phyloP scores from a whole-genome alignment of 345 rosid genomes.

The Pistacia vera region DNA sequence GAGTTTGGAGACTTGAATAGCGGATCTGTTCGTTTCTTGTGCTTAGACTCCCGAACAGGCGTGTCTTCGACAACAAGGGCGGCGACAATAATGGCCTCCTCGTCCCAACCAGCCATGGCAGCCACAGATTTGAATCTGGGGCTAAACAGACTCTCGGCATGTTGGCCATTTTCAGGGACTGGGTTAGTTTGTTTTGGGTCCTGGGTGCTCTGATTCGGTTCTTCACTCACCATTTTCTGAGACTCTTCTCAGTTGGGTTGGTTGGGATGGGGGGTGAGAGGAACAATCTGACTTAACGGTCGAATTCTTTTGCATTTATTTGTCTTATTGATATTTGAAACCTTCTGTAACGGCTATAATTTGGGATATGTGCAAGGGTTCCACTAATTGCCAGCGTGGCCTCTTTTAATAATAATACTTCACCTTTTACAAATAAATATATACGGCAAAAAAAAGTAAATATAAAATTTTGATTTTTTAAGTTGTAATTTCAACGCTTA shows the following conservation, averaged over 20 bases:
- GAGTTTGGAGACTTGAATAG: constrained; percentile 68
- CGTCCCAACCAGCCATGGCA: constrained; percentile 99
- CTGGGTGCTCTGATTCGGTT: constrained; percentile 27
- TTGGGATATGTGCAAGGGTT: neutral
- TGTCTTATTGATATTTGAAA: neutral
- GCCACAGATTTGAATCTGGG: constrained; percentile 88
- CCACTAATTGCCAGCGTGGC: neutral
- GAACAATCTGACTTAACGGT: constrained; percentile 36
- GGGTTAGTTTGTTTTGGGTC: constrained; percentile 31
- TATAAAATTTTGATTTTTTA: no score
- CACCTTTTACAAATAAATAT: no score
- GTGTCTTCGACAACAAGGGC: constrained; percentile 85
- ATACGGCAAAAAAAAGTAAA: no score
- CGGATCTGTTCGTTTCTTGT: constrained; percentile 58
- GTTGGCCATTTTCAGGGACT: constrained; percentile 26
- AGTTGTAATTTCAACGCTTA: no score
- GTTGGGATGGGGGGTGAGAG: neutral
- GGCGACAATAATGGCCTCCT: constrained; percentile 74
- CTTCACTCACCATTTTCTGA: constrained; percentile 49
- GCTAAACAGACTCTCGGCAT: constrained; percentile 51
- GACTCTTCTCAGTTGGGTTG: neutral
- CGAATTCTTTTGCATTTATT: constrained; percentile 13
- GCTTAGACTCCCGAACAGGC: constrained; percentile 66
- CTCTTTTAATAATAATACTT: no score
- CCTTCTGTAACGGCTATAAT: constrained; percentile 26